These are phyloP conservation scores for Pythium aquatile DNA, from an alignment of 352 stramenopile species.

Conservation along the genomic window DNA sequence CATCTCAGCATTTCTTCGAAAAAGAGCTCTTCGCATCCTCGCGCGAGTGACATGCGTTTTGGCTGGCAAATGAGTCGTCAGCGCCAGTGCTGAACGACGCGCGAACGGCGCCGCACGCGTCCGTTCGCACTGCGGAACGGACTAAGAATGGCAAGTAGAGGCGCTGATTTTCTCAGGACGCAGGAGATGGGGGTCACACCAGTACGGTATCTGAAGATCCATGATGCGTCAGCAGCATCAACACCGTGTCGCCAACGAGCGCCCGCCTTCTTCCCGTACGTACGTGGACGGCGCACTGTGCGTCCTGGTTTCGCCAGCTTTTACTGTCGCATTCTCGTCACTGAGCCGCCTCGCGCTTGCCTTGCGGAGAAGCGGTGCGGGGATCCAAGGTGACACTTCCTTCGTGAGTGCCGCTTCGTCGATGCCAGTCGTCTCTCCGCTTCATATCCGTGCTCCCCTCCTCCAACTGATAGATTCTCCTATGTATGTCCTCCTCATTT, in stretches of 20 bases:
- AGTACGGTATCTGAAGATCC: no score
- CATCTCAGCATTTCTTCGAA: background rate
- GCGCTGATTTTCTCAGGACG: background rate
- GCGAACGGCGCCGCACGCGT: background rate
- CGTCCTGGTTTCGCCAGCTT: background rate
- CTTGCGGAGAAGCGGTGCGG: background rate
- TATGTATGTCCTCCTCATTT: no score
- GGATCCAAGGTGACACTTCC: no score
- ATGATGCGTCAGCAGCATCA: no score
- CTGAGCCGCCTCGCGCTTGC: background rate
- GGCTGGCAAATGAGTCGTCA: background rate
- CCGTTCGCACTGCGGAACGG: background rate
- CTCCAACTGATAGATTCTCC: no score
- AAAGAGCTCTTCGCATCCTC: background rate
- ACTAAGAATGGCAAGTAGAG: constrained; percentile 9
- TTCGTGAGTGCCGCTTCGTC: no score
- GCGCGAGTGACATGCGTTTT: background rate
- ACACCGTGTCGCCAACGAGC: no score
- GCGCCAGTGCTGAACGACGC: background rate
- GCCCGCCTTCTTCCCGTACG: constrained; percentile 20
- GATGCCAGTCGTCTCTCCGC: no score
- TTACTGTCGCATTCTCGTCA: background rate
- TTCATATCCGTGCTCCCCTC: no score
- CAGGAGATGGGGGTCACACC: background rate
- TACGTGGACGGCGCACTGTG: constrained; percentile 23